Evolutionary conservation across 495 filamentous ascomycete genomes (phyloP), one percentile per base, ranked within the genome.

Genomic region (Penicillium coffeae): DNA sequence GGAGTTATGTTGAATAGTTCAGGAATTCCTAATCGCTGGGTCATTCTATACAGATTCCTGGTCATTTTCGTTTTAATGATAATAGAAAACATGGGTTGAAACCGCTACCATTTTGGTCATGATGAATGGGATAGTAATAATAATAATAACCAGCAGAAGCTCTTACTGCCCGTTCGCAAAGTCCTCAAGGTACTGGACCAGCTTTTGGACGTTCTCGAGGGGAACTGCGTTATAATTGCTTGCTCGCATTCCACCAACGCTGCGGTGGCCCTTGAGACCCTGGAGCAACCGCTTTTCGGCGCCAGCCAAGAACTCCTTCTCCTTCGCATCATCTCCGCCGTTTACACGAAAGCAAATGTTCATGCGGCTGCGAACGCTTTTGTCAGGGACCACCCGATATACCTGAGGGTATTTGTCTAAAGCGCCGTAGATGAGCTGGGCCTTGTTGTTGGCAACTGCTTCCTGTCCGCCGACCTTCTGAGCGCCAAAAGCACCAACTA

Each of bases 321-420:
- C 75, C 58, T 84, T 73, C 32, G 77, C 81, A 38, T 78, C 75
- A 62, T 80, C 64, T 20, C 72, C 72, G 18, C 66, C 64, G 55
- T 62, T 18, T 3, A 92, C 80, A 16, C 90, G 76, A 74, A 93
- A 93, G 73, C 90, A 96, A 38, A 95, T 83, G 66, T 96, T 96
- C 88, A 95, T 95, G 34, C 89, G 72, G 48, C 86, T 90, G 37
- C 91, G 82, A 7, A 80, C 83, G 39, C 67, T 70, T 69, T 84
- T 86, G 50, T 84, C 76, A 0, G 88, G 85, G 3, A 96, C 86
- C 16, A 95, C 77, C 35, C 67, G 70, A 68, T 90, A 95, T 19
- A 82, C 71, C 0, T 79, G 63, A 0, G 84, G 80, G 60, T 86
- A 73, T n/a, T 74, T 77, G 51, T 93, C 90, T 33, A 96, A 72